phyloP scores from a whole-genome alignment of 345 rosid genomes.

The Nephelium lappaceum region DNA sequence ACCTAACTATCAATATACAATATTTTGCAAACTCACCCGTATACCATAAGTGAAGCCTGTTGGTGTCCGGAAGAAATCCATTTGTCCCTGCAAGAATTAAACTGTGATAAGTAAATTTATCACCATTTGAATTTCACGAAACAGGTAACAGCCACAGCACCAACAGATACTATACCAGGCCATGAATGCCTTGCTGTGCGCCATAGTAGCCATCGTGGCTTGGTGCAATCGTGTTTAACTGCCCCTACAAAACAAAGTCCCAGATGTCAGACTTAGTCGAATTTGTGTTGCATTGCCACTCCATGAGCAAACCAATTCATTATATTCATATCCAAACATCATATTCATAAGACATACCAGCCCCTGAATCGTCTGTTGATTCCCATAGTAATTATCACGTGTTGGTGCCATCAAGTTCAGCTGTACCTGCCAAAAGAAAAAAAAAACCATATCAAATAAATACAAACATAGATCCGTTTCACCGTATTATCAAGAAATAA shows the following conservation, averaged over 20 bases:
- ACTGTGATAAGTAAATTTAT: background rate
- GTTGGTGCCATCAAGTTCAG: slow-evolving; percentile 65
- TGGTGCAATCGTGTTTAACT: slow-evolving; percentile 57
- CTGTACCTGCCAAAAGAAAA: slow-evolving; percentile 49
- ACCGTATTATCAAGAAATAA: background rate
- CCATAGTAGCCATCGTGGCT: slow-evolving; percentile 56
- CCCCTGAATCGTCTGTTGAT: slow-evolving; percentile 56
- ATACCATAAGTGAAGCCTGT: slow-evolving; percentile 44
- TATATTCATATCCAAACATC: background rate
- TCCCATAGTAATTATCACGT: slow-evolving; percentile 56
- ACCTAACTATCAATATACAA: background rate
- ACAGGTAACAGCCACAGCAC: background rate
- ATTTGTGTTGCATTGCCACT: background rate
- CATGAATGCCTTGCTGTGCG: slow-evolving; percentile 55
- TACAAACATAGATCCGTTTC: background rate
- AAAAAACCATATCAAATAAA: background rate
- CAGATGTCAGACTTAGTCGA: background rate
- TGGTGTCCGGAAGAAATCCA: slow-evolving; percentile 57
- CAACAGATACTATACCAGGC: slow-evolving; percentile 42
- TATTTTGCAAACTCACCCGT: slow-evolving; percentile 43
- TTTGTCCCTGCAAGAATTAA: slow-evolving; percentile 47
- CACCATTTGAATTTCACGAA: background rate
- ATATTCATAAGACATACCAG: slow-evolving; percentile 39
- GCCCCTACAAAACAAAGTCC: slow-evolving; percentile 43
- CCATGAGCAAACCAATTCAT: background rate